Evolutionary conservation across 2,329 filamentous ascomycete genomes (phyloP).

Genomic region (Aspergillus sergii): DNA sequence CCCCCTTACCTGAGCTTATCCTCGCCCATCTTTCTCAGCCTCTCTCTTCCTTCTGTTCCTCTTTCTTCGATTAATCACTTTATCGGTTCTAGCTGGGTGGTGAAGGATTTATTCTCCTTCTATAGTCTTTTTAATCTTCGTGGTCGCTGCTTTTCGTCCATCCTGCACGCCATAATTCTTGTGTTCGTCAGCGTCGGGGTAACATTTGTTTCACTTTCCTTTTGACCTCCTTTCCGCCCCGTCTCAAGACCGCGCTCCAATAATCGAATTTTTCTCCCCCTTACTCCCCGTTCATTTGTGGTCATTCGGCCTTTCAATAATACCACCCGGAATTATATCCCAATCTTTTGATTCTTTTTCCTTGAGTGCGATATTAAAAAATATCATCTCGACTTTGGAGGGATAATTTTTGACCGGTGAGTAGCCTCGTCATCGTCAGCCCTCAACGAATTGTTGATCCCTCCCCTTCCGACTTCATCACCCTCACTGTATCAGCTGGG

Average conservation of each 20-base stretch:
- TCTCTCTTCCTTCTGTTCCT: conserved; percentile 14
- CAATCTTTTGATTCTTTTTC: conserved; percentile 7
- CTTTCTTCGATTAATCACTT: conserved; percentile 19
- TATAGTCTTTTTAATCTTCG: conserved; percentile 9
- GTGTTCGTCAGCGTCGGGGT: conserved; percentile 13
- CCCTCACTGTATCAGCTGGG: not conserved
- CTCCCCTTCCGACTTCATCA: not conserved
- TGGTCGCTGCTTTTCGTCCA: not conserved
- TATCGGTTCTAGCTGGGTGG: conserved; percentile 13
- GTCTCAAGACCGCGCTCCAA: conserved; percentile 18
- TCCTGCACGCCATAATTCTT: not conserved
- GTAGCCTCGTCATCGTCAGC: conserved; percentile 1
- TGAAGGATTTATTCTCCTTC: conserved; percentile 11
- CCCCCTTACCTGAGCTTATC: conserved; percentile 29
- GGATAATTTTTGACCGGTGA: conserved; percentile 2
- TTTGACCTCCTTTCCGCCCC: conserved; percentile 24
- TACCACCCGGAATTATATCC: conserved; percentile 14
- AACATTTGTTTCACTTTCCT: conserved; percentile 19
- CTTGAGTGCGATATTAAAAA: not conserved
- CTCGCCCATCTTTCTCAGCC: conserved; percentile 14
- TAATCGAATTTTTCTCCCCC: conserved; percentile 22
- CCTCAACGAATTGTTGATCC: not conserved
- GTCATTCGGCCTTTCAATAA: conserved; percentile 15
- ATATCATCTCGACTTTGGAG: not conserved
- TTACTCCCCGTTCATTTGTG: conserved; percentile 16